Conservation (phyloP, 257 asterid genomes). For the Perilla frutescens region DNA sequence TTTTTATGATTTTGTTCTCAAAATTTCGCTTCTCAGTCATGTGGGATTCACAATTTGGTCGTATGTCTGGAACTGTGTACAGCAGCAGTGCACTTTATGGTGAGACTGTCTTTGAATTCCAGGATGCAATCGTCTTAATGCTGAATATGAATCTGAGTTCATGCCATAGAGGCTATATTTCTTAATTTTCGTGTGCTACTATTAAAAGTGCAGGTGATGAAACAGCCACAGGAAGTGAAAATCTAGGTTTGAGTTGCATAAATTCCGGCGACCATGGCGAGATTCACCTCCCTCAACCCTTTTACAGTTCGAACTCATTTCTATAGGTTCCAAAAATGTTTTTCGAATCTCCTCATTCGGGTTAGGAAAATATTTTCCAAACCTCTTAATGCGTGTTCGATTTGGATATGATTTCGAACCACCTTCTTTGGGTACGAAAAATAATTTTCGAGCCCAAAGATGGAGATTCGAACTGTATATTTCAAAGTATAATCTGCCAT, state of each 20-base stretch:
- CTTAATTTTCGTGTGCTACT: constrained; percentile 30
- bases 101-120: constrained; percentile 40
- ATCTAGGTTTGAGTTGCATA: constrained; percentile 34
- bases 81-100: constrained; percentile 67
- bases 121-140: constrained; percentile 8
- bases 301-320: too few relatives aligned
- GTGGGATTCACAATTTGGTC: constrained; percentile 87
- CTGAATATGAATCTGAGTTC: background rate
- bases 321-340: too few relatives aligned
- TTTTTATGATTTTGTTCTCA: constrained; percentile 18
- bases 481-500: too few relatives aligned
- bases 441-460: too few relatives aligned
- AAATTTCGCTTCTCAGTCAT: constrained; percentile 45
- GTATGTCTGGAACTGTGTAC: constrained; percentile 66
- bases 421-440: too few relatives aligned
- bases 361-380: too few relatives aligned
- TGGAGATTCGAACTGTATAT: too few relatives aligned
- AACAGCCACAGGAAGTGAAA: constrained; percentile 63
- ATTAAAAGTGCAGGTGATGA: constrained; percentile 66
- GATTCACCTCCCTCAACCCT: too few relatives aligned
- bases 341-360: too few relatives aligned
- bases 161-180: background rate
- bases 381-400: too few relatives aligned
- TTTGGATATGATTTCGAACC: too few relatives aligned
- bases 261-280: too few relatives aligned